phyloP scores from a whole-genome alignment of 2,329 filamentous ascomycete genomes.

The Colletotrichum eremochloae region DNA sequence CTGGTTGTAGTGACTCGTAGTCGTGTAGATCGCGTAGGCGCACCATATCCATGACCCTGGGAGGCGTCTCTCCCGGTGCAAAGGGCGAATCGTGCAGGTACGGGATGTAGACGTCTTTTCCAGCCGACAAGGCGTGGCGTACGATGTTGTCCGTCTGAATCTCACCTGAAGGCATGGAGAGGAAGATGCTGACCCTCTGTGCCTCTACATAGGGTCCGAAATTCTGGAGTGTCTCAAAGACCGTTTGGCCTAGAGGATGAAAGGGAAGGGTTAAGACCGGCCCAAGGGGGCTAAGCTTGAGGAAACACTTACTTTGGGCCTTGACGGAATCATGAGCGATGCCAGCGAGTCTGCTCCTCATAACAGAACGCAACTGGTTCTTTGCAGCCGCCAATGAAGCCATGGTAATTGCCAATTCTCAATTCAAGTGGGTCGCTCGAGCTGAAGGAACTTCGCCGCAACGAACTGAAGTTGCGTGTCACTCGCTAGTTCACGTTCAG shows the following conservation, averaged over 20 bases:
- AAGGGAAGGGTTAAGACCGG: constrained; percentile 14
- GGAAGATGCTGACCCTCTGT: constrained; percentile 83
- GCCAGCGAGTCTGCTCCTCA: constrained; percentile 75
- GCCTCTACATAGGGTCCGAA: constrained; percentile 83
- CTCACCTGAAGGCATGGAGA: constrained; percentile 93
- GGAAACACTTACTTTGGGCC: constrained; percentile 75
- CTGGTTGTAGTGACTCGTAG: constrained; percentile 80
- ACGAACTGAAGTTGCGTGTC: not conserved
- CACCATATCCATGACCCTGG: constrained; percentile 93
- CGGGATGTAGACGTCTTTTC: constrained; percentile 92
- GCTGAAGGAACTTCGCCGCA: not conserved
- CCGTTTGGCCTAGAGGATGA: constrained; percentile 67
- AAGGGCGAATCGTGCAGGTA: constrained; percentile 79
- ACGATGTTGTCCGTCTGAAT: constrained; percentile 88
- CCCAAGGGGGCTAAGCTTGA: no score
- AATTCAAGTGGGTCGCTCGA: not conserved
- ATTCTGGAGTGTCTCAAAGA: constrained; percentile 74
- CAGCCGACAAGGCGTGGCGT: constrained; percentile 78
- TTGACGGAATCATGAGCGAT: constrained; percentile 73
- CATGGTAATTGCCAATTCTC: constrained; percentile 54
- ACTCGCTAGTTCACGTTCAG: not conserved
- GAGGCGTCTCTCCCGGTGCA: constrained; percentile 65
- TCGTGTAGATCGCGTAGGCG: constrained; percentile 79
- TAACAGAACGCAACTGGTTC: constrained; percentile 77
- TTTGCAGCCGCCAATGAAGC: constrained; percentile 76